phyloP scores from a whole-genome alignment of 306 rosid genomes.

The Vicia villosa region DNA sequence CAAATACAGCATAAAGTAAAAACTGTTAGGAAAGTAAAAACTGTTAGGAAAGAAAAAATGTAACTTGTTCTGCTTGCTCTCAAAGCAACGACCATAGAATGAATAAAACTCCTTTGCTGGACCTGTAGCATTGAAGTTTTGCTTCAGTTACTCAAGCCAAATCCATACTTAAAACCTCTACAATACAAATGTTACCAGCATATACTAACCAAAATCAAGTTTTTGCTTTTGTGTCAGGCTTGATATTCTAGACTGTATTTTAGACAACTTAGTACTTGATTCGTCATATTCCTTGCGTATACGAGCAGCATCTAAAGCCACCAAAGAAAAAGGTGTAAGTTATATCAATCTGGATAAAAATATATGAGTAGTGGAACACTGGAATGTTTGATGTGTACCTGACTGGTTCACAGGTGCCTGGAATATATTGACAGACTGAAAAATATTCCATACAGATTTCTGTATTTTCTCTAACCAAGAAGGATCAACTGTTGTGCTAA shows the following conservation, averaged over 20 bases:
- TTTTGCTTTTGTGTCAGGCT: conserved; percentile 81
- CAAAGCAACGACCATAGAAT: conserved; percentile 82
- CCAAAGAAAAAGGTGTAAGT: conserved; percentile 41
- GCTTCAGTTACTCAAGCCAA: conserved; percentile 45
- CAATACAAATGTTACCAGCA: conserved; percentile 33
- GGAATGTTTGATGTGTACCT: conserved; percentile 52
- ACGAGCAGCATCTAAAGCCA: conserved; percentile 75
- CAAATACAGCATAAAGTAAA: conserved; percentile 34
- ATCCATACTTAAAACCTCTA: conserved; percentile 29
- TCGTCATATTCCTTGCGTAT: conserved; percentile 91
- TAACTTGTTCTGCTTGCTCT: conserved; percentile 92
- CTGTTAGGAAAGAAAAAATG: no score
- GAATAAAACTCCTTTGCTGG: conserved; percentile 90
- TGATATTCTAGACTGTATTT: conserved; percentile 84
- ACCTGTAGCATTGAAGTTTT: conserved; percentile 56
- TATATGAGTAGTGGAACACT: conserved; percentile 20
- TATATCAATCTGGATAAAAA: conserved; percentile 8
- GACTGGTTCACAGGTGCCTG: conserved; percentile 89
- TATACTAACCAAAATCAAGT: conserved; percentile 85
- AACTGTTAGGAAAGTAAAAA: conserved; percentile 34
- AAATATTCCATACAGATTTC: conserved; percentile 61
- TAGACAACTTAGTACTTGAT: conserved; percentile 80
- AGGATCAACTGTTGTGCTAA: conserved; percentile 57
- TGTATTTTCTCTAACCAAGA: conserved; percentile 91
- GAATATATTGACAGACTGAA: conserved; percentile 77